Evolutionary conservation across 345 rosid genomes (phyloP).

Genomic region (Eucalyptus victrix): DNA sequence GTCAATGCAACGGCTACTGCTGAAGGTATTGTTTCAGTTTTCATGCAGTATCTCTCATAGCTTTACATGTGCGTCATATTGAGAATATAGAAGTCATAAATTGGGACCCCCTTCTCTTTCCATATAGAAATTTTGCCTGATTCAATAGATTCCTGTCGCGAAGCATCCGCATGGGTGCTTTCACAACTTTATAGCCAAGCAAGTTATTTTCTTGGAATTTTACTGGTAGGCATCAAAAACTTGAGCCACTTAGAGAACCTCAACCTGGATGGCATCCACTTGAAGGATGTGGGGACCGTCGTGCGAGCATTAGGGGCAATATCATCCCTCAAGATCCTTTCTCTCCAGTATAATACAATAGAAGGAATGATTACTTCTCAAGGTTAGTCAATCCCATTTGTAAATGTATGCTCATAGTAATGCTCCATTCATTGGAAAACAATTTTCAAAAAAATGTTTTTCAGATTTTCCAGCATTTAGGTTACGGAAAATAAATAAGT

Average conservation of each 20-base stretch:
- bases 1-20: rapidly evolving
- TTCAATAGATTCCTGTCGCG: too few relatives aligned
- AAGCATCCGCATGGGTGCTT: rapidly evolving
- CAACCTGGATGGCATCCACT: too few relatives aligned
- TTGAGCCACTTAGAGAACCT: not conserved
- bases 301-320: not conserved
- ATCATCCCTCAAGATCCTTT: not conserved
- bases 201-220: too few relatives aligned
- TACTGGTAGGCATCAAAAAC: not conserved
- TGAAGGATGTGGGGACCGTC: not conserved
- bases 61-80: too few relatives aligned
- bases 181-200: not conserved
- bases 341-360: rapidly evolving
- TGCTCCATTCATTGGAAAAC: rapidly evolving
- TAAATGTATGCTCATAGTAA: too few relatives aligned
- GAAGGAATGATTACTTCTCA: not conserved
- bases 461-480: rapidly evolving
- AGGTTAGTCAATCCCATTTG: not conserved
- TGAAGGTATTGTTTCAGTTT: too few relatives aligned
- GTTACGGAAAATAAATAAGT: too few relatives aligned
- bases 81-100: rapidly evolving
- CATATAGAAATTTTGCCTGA: too few relatives aligned
- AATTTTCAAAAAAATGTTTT: too few relatives aligned
- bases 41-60: too few relatives aligned
- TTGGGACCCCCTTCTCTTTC: too few relatives aligned